A percentile compares a stretch with the other conserved stretches of the same genome.
phyloP scores from a whole-genome alignment of 441 rosid species.

The Codiaeum variegatum region DNA sequence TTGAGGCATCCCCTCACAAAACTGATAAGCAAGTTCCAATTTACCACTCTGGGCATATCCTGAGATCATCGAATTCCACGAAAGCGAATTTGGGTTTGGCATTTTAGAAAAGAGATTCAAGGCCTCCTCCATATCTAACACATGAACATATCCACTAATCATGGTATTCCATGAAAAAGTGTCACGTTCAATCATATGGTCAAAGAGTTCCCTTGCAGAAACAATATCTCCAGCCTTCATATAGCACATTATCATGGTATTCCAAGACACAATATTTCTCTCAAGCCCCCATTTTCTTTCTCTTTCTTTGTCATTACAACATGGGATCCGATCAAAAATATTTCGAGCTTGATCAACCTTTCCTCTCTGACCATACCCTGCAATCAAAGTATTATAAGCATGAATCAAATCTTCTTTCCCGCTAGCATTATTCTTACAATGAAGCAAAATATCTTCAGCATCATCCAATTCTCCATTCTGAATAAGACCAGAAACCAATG shows the following conservation, averaged over 20 bases:
- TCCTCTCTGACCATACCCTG: constrained; percentile 60
- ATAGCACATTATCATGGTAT: constrained; percentile 62
- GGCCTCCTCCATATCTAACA: constrained; percentile 48
- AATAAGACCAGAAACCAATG: constrained; percentile 56
- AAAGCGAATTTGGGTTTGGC: constrained; percentile 42
- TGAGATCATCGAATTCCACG: constrained; percentile 57
- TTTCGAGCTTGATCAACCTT: constrained; percentile 46
- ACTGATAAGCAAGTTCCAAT: constrained; percentile 35
- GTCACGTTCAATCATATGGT: constrained; percentile 49
- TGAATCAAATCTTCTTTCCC: constrained; percentile 37
- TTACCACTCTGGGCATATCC: constrained; percentile 47
- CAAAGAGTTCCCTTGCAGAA: constrained; percentile 54
- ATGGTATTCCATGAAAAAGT: constrained; percentile 67
- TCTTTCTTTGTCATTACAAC: constrained; percentile 10
- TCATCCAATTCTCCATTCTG: constrained; percentile 47
- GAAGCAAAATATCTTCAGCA: constrained; percentile 40
- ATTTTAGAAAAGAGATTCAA: constrained; percentile 40
- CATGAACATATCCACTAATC: constrained; percentile 51
- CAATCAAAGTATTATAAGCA: constrained; percentile 68
- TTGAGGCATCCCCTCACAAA: constrained; percentile 48
- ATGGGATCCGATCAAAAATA: constrained; percentile 48
- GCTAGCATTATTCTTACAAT: constrained; percentile 23
- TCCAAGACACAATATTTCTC: constrained; percentile 61
- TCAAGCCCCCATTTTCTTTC: constrained; percentile 22
- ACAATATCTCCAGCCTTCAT: constrained; percentile 47